A percentile compares a stretch with the other conserved stretches of the same genome.
These are phyloP conservation scores for Gypsophila paniculata DNA, from an alignment of 179 eudicot genomes.

Conservation along the genomic window DNA sequence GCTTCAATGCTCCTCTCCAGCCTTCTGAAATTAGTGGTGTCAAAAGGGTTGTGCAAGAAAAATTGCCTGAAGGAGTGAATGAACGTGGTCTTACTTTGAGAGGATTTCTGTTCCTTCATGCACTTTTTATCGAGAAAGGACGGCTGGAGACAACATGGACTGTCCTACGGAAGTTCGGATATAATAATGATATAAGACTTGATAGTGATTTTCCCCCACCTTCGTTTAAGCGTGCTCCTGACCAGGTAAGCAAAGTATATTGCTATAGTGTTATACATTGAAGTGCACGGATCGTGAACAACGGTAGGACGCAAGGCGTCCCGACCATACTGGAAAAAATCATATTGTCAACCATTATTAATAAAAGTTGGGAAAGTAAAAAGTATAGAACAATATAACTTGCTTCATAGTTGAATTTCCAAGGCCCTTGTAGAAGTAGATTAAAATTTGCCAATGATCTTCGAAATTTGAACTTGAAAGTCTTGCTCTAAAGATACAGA, in stretches of 20 bases:
- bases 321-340: too few relatives aligned
- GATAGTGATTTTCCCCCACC: slow-evolving; percentile 66
- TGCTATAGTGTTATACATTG: background rate
- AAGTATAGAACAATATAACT: too few relatives aligned
- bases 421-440: too few relatives aligned
- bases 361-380: too few relatives aligned
- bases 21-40: slow-evolving; percentile 84
- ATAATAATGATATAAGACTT: slow-evolving; percentile 83
- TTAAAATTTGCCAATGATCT: too few relatives aligned
- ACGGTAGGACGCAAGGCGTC: too few relatives aligned
- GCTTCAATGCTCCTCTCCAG: slow-evolving; percentile 86
- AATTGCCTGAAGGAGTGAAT: slow-evolving; percentile 75
- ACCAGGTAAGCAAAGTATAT: slow-evolving; percentile 49
- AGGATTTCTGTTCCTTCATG: slow-evolving; percentile 88
- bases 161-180: slow-evolving; percentile 87
- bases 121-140: slow-evolving; percentile 91
- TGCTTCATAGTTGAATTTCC: too few relatives aligned
- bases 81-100: slow-evolving; percentile 81
- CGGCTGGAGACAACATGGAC: slow-evolving; percentile 98
- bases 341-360: too few relatives aligned
- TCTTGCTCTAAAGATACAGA: too few relatives aligned
- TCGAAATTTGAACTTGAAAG: too few relatives aligned
- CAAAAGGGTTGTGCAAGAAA: slow-evolving; percentile 93
- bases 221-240: slow-evolving; percentile 68
- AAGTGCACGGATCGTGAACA: too few relatives aligned